Evolutionary conservation across 2,329 filamentous ascomycete genomes (phyloP).

Genomic region (Colletotrichum sp.): DNA sequence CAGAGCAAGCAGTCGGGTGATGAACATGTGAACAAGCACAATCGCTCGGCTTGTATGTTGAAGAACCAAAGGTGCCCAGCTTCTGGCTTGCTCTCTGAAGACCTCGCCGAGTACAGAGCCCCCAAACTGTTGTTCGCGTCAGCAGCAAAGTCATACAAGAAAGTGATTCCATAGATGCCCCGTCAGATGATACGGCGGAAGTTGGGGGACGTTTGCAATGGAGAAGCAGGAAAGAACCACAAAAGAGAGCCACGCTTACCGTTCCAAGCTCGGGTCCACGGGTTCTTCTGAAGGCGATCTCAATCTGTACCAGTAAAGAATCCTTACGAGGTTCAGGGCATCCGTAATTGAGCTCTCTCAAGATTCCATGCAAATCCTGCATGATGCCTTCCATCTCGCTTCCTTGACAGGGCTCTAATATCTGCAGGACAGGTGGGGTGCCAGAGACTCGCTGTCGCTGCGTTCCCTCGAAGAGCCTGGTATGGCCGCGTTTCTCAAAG

Average conservation of each 20-base stretch:
- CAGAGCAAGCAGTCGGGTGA: constrained; percentile 42
- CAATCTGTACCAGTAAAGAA: constrained; percentile 37
- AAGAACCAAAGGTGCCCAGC: constrained; percentile 54
- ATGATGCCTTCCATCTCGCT: neutral
- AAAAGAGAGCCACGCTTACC: constrained; percentile 26
- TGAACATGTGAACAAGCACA: constrained; percentile 56
- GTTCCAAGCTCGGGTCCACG: constrained; percentile 62
- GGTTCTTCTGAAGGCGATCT: constrained; percentile 38
- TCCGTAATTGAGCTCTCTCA: neutral
- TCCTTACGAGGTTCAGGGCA: constrained; percentile 17
- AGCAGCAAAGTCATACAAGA: neutral
- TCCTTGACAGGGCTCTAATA: neutral
- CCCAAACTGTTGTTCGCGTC: constrained; percentile 32
- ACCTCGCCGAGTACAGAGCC: constrained; percentile 43
- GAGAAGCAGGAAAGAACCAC: neutral
- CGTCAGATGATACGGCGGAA: neutral
- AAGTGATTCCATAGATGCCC: neutral
- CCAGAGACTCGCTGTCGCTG: neutral
- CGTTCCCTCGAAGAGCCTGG: neutral
- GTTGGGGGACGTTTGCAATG: neutral
- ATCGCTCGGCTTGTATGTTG: constrained; percentile 58
- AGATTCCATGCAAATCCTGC: constrained; percentile 12
- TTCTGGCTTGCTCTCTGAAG: constrained; percentile 59
- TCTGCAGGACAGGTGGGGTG: neutral
- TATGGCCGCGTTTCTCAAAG: constrained; percentile 29